Evolutionary conservation across 2,329 filamentous ascomycete species (phyloP).

Genomic region (Cladophialophora psammophila): DNA sequence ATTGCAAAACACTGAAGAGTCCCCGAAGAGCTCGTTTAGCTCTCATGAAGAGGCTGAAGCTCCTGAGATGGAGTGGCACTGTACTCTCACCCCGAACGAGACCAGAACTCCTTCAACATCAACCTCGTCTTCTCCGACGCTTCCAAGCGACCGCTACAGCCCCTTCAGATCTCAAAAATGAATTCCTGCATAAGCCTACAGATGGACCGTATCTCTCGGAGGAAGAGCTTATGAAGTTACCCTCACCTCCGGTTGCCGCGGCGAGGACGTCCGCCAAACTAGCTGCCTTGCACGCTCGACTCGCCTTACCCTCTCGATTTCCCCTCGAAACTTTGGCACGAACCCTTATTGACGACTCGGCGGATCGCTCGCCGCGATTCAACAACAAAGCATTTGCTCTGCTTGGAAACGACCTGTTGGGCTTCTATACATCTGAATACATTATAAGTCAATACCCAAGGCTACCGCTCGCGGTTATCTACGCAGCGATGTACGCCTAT

Average conservation of each 20-base stretch:
- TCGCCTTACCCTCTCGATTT: conserved; percentile 80
- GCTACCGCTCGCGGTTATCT: conserved; percentile 85
- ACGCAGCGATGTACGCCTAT: conserved; percentile 84
- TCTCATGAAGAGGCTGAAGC: conserved; percentile 60
- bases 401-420: conserved; percentile 81
- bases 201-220: conserved; percentile 44
- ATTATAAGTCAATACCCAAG: conserved; percentile 89
- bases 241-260: conserved; percentile 73
- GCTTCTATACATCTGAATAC: conserved; percentile 88
- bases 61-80: conserved; percentile 60
- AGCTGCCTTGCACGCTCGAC: conserved; percentile 86
- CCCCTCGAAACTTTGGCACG: conserved; percentile 86
- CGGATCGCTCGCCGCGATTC: conserved; percentile 78
- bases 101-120: conserved; percentile 48
- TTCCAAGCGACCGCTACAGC: conserved; percentile 53
- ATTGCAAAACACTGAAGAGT: conserved; percentile 21
- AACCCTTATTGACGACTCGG: conserved; percentile 83
- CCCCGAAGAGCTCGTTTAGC: conserved; percentile 16
- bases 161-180: conserved; percentile 41
- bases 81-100: conserved; percentile 57
- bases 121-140: conserved; percentile 47
- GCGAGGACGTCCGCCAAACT: conserved; percentile 84
- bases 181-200: conserved; percentile 42
- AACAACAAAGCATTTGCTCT: conserved; percentile 88
- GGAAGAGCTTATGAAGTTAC: conserved; percentile 58